Conservation (phyloP, 177 flowering plant species). For the Telopea speciosissima region DNA sequence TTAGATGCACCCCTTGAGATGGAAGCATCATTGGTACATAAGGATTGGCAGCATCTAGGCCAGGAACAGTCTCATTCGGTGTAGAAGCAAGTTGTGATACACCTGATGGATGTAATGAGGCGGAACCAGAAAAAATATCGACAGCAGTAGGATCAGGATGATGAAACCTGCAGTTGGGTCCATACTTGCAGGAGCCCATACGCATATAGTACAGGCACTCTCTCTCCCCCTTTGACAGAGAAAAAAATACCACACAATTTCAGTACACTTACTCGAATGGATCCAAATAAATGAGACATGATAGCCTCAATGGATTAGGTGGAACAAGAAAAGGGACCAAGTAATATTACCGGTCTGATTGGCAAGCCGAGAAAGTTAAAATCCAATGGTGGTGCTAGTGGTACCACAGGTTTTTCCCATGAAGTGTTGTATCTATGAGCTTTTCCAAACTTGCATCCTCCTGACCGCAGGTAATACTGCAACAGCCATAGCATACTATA, state of each 20-base stretch:
- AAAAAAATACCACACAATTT: background rate
- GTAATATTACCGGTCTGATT: slow-evolving; percentile 60
- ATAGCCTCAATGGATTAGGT: background rate
- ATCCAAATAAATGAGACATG: background rate
- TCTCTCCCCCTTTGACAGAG: slow-evolving; percentile 65
- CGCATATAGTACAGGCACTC: slow-evolving; percentile 93
- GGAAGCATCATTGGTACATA: slow-evolving; percentile 47
- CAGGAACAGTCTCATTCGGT: slow-evolving; percentile 35
- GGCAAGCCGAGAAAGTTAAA: slow-evolving; percentile 85
- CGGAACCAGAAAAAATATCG: slow-evolving; percentile 36
- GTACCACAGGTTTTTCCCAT: slow-evolving; percentile 29
- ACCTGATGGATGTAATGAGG: slow-evolving; percentile 33
- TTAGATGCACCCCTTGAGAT: slow-evolving; percentile 42
- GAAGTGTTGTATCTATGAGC: slow-evolving; percentile 68
- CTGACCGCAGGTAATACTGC: too few species aligned
- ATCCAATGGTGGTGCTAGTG: slow-evolving; percentile 28
- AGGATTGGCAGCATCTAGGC: slow-evolving; percentile 14
- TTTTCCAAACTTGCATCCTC: slow-evolving; percentile 77
- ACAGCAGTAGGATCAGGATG: slow-evolving; percentile 85
- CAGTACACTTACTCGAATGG: background rate
- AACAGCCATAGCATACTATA: slow-evolving; percentile 16
- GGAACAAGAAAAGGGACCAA: background rate
- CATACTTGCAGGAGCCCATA: slow-evolving; percentile 86
- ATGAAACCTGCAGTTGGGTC: slow-evolving; percentile 75
- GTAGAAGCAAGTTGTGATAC: slow-evolving; percentile 35